Evolutionary conservation across 352 stramenopile species (phyloP), one percentile per base, ranked within the genome.

Genomic region (Phytophthora ohioensis): DNA sequence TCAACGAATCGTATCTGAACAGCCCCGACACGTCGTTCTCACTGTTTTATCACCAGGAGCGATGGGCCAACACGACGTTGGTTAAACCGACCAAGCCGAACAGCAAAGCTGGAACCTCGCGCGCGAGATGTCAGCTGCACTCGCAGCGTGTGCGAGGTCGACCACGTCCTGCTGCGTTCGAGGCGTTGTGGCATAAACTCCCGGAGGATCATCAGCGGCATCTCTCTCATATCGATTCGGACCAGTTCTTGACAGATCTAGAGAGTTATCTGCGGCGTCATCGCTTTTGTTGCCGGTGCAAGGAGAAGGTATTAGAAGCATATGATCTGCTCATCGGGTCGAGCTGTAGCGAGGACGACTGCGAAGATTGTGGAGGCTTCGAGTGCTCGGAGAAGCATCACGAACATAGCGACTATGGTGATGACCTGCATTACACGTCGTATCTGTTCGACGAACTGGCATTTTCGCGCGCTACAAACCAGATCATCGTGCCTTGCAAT

Each of bases 371-470:
- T 39, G 86, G 84, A 21, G 81, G 80, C 43, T 90, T 94, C 43
- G 87, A 94, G 54, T 95, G 85, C 72, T 73, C 69, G 0, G 86
- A 93, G 54, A 92, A 90, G 59, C 78, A 90, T 66, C 85, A 93
- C 65, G 87, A 94, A 66, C 79, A 78, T 39, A 74, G 78, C 59
- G 82, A 91, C 62, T 94, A 93, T 53, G 81, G 85, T 35, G 87
- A 96, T 48, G 88, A 96, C 31, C 84, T 94, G 34, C 84, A 94
- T 65, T 93, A 93, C 66, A 94, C 85, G 30, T 93, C 88, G 46
- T 96, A 94, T 61, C 69, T 96, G 36, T 96, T 96, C 66, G 87
- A 96, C 65, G 88, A 96, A 58, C 80, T 96, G 12, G 88, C 85
- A 39, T 96, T 88, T 67, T 94, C 84, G 34, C 85, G 88, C 47